Conservation (phyloP, 106 monocot genomes). For the Gastrodia elata region DNA sequence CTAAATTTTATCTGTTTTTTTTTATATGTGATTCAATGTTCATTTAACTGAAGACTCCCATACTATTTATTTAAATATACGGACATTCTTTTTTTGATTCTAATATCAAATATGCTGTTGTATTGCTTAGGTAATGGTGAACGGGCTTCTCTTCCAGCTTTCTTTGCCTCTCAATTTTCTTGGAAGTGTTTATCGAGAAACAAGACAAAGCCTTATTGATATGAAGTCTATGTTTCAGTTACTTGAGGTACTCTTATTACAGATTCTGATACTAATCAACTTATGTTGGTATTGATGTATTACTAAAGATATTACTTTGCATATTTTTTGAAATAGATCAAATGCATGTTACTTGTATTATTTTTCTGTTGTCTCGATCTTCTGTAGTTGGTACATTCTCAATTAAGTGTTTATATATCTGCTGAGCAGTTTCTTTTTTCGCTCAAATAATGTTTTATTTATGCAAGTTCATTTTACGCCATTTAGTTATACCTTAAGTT, state of each 20-base stretch:
- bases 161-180: slow-evolving; percentile 97
- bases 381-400: not conserved
- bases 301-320: not conserved
- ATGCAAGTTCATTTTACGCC: not conserved
- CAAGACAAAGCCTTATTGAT: slow-evolving; percentile 97
- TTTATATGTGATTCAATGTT: not conserved
- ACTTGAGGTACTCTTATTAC: slow-evolving; percentile 60
- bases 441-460: not conserved
- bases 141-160: slow-evolving; percentile 96
- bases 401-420: not conserved
- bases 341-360: not conserved
- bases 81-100: not conserved
- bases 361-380: not conserved
- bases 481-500: not conserved
- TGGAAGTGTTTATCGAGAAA: slow-evolving; percentile 95
- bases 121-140: slow-evolving; percentile 86
- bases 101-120: not conserved
- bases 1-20: not conserved
- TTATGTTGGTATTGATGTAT: not conserved
- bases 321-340: not conserved
- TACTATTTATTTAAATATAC: not conserved
- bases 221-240: slow-evolving; percentile 99
- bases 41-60: not conserved
- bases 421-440: no score
- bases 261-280: not conserved